Evolutionary conservation across 2,329 filamentous ascomycete species (phyloP), one percentile per base, ranked within the genome.

Genomic region (Venturiaceae sp.): DNA sequence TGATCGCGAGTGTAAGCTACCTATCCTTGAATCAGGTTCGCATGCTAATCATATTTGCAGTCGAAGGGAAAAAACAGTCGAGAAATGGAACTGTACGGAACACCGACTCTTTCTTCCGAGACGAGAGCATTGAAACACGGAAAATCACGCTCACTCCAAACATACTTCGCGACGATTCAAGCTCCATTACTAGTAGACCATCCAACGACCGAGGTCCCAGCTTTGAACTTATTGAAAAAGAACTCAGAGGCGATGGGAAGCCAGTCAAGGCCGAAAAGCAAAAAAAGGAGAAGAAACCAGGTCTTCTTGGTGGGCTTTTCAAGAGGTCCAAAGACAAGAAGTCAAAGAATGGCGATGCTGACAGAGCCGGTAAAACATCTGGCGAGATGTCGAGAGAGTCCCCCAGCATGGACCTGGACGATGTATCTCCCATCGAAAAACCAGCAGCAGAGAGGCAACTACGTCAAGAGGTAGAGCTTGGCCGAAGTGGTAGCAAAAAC

Each of bases 111-210:
- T 96, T 97, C 78, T 96, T 96, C 79, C 95, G 91, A 72, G 94
- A 97, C 67, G 92, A 99, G 67, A 90, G 84, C 33, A 87, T 90
- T 37, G 94, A 97, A 72, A 96, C 94, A 2, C 91, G 95, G 72
- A 97, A 97, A 76, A 97, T 99, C 64, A 95, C 92, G 0, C 81
- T 99, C 47, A 99, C 94, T 3, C 94, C 94, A 1, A 95, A 95
- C 65, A 75, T 99, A 57, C 77, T 97, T 41, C 85, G 92, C 44
- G 92, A 97, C 64, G 92, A 96, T 63, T 76, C 77, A 11, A 78
- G 67, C 59, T 68, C 66, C 13, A 67, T 71, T 26, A 68, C 71
- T 4, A 34, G 65, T 61, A 32, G 62, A 61, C 65, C 72, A 53
- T 64, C 67, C 47, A 69, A 68, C 32, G 74, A 78, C 60, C 78